phyloP scores from a whole-genome alignment of 2,329 filamentous ascomycete genomes.

The Knufia petricola region DNA sequence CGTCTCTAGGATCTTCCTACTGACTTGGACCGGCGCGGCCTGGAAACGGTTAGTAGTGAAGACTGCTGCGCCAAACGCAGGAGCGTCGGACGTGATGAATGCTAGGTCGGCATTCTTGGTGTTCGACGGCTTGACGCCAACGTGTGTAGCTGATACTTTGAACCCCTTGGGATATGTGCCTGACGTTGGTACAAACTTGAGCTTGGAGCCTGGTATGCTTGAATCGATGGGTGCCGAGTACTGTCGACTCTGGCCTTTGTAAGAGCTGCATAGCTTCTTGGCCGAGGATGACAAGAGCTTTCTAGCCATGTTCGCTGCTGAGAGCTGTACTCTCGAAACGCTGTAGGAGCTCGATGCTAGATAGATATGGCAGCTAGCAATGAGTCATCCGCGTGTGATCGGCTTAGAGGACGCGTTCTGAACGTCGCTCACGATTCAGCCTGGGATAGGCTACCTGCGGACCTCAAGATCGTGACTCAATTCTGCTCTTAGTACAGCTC shows the following conservation, averaged over 20 bases:
- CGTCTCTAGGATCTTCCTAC: constrained; percentile 58
- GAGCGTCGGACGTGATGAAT: constrained; percentile 73
- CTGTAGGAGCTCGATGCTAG: not conserved
- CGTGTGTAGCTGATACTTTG: constrained; percentile 72
- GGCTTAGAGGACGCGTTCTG: too few relatives aligned
- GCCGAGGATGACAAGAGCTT: not conserved
- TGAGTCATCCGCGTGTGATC: too few relatives aligned
- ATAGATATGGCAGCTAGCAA: not conserved
- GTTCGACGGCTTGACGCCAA: constrained; percentile 89
- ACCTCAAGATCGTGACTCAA: too few relatives aligned
- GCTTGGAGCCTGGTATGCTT: constrained; percentile 65
- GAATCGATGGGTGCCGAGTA: constrained; percentile 39
- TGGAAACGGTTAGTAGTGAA: constrained; percentile 99
- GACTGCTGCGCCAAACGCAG: constrained; percentile 79
- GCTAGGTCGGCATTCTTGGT: constrained; percentile 85
- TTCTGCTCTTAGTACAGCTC: too few relatives aligned
- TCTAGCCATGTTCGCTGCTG: not conserved
- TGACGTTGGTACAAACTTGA: constrained; percentile 76
- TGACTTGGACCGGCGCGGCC: constrained; percentile 86
- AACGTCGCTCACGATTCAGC: too few relatives aligned
- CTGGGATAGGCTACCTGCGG: too few relatives aligned
- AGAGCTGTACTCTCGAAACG: not conserved
- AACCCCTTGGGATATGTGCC: constrained; percentile 90
- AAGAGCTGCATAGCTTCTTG: not conserved
- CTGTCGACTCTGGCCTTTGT: constrained; percentile 3